Evolutionary conservation across 495 filamentous ascomycete species (phyloP), one percentile per base, ranked within the genome.

Genomic region (Hypoxylon lienhwacheense): DNA sequence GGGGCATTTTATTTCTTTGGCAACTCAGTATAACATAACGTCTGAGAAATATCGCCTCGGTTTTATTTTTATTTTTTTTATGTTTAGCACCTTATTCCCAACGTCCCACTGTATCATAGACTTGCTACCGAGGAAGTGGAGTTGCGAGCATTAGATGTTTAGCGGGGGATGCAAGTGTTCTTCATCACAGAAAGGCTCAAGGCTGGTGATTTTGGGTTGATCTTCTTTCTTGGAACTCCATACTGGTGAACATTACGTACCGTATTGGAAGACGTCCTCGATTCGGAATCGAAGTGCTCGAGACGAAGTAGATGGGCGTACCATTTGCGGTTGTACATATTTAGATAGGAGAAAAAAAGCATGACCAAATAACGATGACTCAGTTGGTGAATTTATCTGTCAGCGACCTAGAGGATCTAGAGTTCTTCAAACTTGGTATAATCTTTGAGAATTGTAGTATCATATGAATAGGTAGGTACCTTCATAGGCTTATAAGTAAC

Each of bases 271-370:
- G 52, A 55, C 57, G 35, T 55, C 44, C 34, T 56, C 50, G 53
- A 32, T 52, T 67, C 65, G 62, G 55, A 65, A 67, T 67, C 65
- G 65, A 67, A 67, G 65, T 67, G 65, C 65, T 67, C 65, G 65
- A 65, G 62, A 67, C 62, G 65, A 67, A 50, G 55, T 52, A 36
- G 48, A 47, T 43, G 35, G 47, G 47, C 58, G 54, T 33, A 48
- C 58, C 60, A 58, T 48, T 64, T 61, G 33, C 57, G 57, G 62
- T 48, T 67, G 65, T 67, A 67, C 55, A 67, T 65, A 67, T 29
- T 50, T 63, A 63, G 52, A 63, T 61, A 59, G 50, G 53, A 21
- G 20, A 53, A 58, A 24, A 48, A n/a, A 52, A 57, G 58, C 19
- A 62, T 53, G 43, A 48, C 11, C 14, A 45, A 43, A 40, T 19